Base-by-base conservation (phyloP, 805 yeast genomes). In the Candida ficus region DNA sequence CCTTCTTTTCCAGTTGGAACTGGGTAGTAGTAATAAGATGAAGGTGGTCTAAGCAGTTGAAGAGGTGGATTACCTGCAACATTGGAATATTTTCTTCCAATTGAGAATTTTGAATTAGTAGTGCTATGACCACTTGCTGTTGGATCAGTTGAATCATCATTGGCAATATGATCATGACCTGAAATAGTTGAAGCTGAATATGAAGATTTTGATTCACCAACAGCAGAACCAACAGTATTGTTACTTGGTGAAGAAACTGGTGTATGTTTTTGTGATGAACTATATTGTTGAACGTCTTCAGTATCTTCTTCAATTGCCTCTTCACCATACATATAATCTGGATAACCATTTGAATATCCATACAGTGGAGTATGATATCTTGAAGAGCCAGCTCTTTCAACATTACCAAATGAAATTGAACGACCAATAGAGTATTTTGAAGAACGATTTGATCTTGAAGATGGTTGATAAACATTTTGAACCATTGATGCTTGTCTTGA, bases 11-110 rank as follows among this genome's bases (percentile, higher is more conserved):
- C 18, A 12, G 34, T 14, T 21, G 62, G 62, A 34, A 55, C 52
- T 25, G 61, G 51, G 35, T 57, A 57, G 42, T 58, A 63, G 40
- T 49, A 59, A 33, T 53, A 59, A 20, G 58, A 46, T 8, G 60
- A 50, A 20, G 60, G 56, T 13, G 57, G 57, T 33, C 39, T 42
- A 41, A 41, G 12, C 35, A 41, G 27, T 26, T 44, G 45, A 14
- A 43, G 31, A 13, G 33, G 37, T 10, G 44, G 29, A 22, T 20
- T 35, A 7, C 20, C 32, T 25, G 25, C 44, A 29, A 53, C 44
- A 11, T 29, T 17, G 11, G 38, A 29, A 18, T 33, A 31, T 1
- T 36, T 38, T 25, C 45, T 39, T 7, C 42, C 52, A 41, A 45
- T 50, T 49, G 37, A 41, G 14, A 37, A 46, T 38, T 33, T 31